Evolutionary conservation across 2,329 filamentous ascomycete genomes (phyloP).

Genomic region (Blastomyces gilchristii): DNA sequence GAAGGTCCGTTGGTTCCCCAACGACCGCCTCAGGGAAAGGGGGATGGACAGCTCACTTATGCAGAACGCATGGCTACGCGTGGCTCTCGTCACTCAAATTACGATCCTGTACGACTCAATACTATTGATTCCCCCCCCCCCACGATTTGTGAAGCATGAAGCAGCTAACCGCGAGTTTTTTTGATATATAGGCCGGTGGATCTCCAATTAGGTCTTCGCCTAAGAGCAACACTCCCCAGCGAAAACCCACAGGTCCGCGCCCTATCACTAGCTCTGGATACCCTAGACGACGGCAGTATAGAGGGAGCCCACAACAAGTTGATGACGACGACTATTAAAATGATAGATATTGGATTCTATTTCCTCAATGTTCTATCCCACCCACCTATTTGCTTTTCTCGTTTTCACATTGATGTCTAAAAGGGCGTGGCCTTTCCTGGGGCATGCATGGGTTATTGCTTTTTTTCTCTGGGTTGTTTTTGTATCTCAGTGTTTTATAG

Average conservation of each 20-base stretch:
- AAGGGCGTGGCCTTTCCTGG: not conserved
- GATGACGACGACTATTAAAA: constrained; percentile 30
- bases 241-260: constrained; percentile 41
- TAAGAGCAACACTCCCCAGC: constrained; percentile 25
- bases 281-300: constrained; percentile 23
- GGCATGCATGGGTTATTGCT: not conserved
- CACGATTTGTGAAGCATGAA: not conserved
- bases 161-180: constrained; percentile 1
- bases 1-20: constrained; percentile 51
- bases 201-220: constrained; percentile 24
- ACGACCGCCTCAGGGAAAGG: constrained; percentile 33
- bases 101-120: constrained; percentile 21
- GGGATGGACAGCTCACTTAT: constrained; percentile 29
- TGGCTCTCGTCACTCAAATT: constrained; percentile 18
- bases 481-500: not conserved
- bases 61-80: constrained; percentile 34
- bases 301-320: constrained; percentile 25
- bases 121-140: not conserved
- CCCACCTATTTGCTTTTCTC: not conserved
- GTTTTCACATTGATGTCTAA: not conserved
- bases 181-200: constrained; percentile 15
- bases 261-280: constrained; percentile 30
- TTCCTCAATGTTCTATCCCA: not conserved
- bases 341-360: not conserved
- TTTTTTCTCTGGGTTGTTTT: not conserved